Evolutionary conservation across 2,329 filamentous ascomycete species (phyloP), one percentile per base, ranked within the genome.

Genomic region (Alternaria dauci): DNA sequence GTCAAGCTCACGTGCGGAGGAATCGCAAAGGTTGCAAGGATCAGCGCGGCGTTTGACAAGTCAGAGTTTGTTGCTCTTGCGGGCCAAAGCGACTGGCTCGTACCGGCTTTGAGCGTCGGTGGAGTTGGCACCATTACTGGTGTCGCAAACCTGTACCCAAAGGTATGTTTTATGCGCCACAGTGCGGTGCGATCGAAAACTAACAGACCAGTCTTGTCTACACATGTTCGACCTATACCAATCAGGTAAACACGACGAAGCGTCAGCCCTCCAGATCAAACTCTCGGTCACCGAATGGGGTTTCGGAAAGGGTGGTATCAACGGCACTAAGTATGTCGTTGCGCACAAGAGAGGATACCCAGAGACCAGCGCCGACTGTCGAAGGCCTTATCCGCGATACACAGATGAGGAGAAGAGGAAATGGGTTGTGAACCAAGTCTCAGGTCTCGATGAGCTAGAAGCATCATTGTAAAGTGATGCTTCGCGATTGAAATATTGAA

Each of bases 81-180:
- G 32, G 81, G 81, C 5, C 80, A 82, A 72, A 78, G 79, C 67
- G 77, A 81, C 64, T 81, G 79, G 78, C 60, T 82, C 25, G 79
- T 90, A 50, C 87, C 86, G 2, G 87, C 85, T 0, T 74, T 90
- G 34, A 82, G 83, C 2, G 84, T 85, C 7, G 88, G 88, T 16
- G 85, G 84, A 30, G 82, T 84, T 2, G 88, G 88, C 9, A 86
- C 84, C 65, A 86, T 90, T 51, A 86, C 87, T 0, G 88, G 86
- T 3, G 85, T 89, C 62, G 88, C 83, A 26, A 90, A 90, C 64
- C 79, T 89, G 3, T 88, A 86, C 67, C 87, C 87, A 8, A 83
- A 82, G 70, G 77, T 72, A 73, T 51, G 63, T 43, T 1, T 4
- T 50, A 14, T 43, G 5, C 12, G 23, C 23, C 6, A 44, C 1